phyloP scores from a whole-genome alignment of 257 asterid genomes.

The Ilex aquifolium region DNA sequence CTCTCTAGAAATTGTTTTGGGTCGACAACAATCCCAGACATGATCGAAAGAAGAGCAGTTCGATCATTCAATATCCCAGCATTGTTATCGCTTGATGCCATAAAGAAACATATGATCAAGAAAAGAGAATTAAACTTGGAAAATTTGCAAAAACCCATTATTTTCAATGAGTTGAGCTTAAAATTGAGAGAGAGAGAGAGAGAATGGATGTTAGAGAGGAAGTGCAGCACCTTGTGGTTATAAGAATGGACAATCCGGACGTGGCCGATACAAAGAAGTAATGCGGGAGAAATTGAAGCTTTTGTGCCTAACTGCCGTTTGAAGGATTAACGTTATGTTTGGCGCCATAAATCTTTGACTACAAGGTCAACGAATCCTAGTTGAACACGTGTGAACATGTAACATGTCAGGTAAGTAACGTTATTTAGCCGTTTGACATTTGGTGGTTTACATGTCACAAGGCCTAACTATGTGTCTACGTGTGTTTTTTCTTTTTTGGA shows the following conservation, averaged over 20 bases:
- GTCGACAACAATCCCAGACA: slow-evolving; percentile 39
- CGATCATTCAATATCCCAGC: slow-evolving; percentile 34
- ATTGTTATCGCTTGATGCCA: slow-evolving; percentile 23
- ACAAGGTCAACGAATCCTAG: slow-evolving; percentile 13
- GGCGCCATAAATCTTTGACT: slow-evolving; percentile 66
- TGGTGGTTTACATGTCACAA: slow-evolving; percentile 71
- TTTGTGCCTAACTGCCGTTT: slow-evolving; percentile 69
- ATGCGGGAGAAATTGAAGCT: background rate
- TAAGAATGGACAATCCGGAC: slow-evolving; percentile 6
- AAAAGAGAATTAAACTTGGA: slow-evolving; percentile 29
- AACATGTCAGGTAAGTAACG: slow-evolving; percentile 18
- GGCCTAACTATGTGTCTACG: slow-evolving; percentile 42
- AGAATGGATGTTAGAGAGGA: slow-evolving; percentile 2
- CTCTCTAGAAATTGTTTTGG: slow-evolving; percentile 38
- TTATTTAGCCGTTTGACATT: slow-evolving; percentile 15
- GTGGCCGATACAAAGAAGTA: slow-evolving; percentile 16
- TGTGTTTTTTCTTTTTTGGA: background rate
- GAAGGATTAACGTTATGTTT: slow-evolving; percentile 21
- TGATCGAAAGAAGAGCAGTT: slow-evolving; percentile 60
- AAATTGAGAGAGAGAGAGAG: slow-evolving; percentile 3
- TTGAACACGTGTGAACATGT: slow-evolving; percentile 41
- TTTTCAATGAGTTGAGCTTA: background rate
- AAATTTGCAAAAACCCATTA: slow-evolving; percentile 39
- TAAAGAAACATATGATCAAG: slow-evolving; percentile 26
- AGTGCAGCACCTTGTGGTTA: background rate